Evolutionary conservation across 441 rosid genomes (phyloP).

Genomic region (Arabidopsis hybrid): DNA sequence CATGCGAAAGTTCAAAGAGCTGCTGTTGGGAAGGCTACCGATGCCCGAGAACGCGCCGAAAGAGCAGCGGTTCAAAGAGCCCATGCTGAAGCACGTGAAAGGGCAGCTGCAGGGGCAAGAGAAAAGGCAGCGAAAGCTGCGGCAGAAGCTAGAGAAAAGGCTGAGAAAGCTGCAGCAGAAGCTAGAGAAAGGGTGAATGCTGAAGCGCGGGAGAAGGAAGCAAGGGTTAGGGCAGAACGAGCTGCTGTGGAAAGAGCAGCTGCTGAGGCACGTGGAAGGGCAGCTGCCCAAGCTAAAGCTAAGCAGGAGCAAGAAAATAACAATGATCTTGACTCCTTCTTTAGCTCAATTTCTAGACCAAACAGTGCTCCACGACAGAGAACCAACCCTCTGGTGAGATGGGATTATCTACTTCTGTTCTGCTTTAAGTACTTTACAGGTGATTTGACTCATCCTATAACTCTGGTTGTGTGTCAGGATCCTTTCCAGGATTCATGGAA

Average conservation of each 20-base stretch:
- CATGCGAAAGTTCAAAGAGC: constrained; percentile 83
- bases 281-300: constrained; percentile 83
- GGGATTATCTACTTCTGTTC: constrained; percentile 28
- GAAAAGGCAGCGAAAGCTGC: too few species aligned
- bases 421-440: constrained; percentile 12
- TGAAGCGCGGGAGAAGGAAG: constrained; percentile 54
- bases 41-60: constrained; percentile 86
- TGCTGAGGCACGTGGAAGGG: constrained; percentile 66
- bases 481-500: constrained; percentile 69
- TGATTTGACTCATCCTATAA: constrained; percentile 35
- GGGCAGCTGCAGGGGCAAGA: constrained; percentile 69
- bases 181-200: constrained; percentile 58
- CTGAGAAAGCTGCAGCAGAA: constrained; percentile 81
- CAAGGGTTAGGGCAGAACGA: constrained; percentile 52
- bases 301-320: constrained; percentile 67
- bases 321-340: constrained; percentile 83
- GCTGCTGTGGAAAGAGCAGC: constrained; percentile 58
- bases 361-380: constrained; percentile 90
- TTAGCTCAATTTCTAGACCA: constrained; percentile 70
- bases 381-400: constrained; percentile 69
- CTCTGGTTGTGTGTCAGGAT: constrained; percentile 59
- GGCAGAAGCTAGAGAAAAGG: too few species aligned
- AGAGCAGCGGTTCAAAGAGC: constrained; percentile 93
- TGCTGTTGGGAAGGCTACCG: constrained; percentile 77
- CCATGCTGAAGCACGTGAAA: constrained; percentile 94